Base-by-base conservation (phyloP, 2,329 filamentous ascomycete genomes). In the Pseudogymnoascus sp. region DNA sequence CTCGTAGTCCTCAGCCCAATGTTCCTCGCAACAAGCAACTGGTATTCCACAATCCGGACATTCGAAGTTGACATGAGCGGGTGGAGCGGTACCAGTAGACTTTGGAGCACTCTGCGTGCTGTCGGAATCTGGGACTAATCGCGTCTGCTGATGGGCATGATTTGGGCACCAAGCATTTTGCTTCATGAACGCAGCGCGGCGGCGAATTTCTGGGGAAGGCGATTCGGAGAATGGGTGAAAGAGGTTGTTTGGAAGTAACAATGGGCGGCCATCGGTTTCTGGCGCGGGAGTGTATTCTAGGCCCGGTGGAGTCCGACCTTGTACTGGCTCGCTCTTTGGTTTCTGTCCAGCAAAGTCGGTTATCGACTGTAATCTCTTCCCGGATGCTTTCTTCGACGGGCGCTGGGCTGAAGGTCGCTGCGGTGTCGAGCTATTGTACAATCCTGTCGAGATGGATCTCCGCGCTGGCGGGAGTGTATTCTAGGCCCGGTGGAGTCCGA, bases 1-100 rank as follows among this genome's bases (percentile, higher is more conserved):
- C 75, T 97, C 93, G 71, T 96, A 99, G 74, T 97, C 91, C 69
- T 95, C 91, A 73, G 90, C 91, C 90, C 93, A 97, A 74, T 99
- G 94, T 68, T 91, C 88, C 75, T 97, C 90, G 68, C 86, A 93
- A 78, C 94, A 99, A 73, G 94, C 96, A 5, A 96, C 87, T 0
- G 95, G 92, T 42, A 97, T 84, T 12, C 94, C 94, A 70, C 94
- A 99, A 74, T 99, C 93, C 0, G 94, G 92, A 70, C 94, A 99
- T 75, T 97, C 94, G 71, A 96, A 97, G 68, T 89, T 81, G 60
- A 97, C 91, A 75, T 96, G 91, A 13, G 87, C 86, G 0, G 93
- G 89, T 8, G 91, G 82, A 65, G 85, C 75, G 39, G 76, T 73
- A 55, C 83, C 85, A 9, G 79, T 82, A 15, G 76, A 72, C 15